A percentile compares a stretch with the other conserved stretches of the same genome.
Evolutionary conservation across 2,329 filamentous ascomycete species (phyloP).

Genomic region (Ramularia endophylla): DNA sequence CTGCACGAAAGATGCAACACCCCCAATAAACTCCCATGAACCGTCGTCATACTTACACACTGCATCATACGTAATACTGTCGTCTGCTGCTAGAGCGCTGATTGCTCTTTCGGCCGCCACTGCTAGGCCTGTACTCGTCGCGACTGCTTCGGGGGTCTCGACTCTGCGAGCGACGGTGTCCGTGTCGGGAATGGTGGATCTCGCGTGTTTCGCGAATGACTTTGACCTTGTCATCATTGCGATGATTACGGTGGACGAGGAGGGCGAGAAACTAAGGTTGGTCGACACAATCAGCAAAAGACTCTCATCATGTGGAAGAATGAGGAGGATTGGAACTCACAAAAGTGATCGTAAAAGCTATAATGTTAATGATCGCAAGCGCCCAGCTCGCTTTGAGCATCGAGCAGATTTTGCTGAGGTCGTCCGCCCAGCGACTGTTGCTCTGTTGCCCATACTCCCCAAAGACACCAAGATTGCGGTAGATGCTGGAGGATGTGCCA

Average conservation of each 20-base stretch:
- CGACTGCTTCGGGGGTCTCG: conserved; percentile 24
- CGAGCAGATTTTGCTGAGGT: conserved; percentile 69
- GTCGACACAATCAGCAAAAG: conserved; percentile 1
- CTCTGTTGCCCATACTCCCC: conserved; percentile 15
- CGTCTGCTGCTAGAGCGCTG: conserved; percentile 24
- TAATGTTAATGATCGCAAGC: conserved; percentile 78
- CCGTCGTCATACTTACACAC: background rate
- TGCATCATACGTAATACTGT: conserved; percentile 25
- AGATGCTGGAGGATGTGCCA: conserved; percentile 27
- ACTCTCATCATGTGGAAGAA: background rate
- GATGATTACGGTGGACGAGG: conserved; percentile 44
- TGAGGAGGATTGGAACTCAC: conserved; percentile 37
- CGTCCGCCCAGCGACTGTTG: conserved; percentile 45
- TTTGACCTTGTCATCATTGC: conserved; percentile 44
- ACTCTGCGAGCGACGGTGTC: conserved; percentile 33
- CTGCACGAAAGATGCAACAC: background rate
- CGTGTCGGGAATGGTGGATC: conserved; percentile 41
- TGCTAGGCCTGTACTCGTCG: conserved; percentile 20
- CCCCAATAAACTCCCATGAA: background rate
- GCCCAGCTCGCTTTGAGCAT: conserved; percentile 92
- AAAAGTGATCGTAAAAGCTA: conserved; percentile 74
- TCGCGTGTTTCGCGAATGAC: conserved; percentile 48
- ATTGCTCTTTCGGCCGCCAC: conserved; percentile 16
- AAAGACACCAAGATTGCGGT: conserved; percentile 42
- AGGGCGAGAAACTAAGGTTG: conserved; percentile 54